phyloP scores from a whole-genome alignment of 805 yeast genomes.

The Cyberlindnera xylosilytica region DNA sequence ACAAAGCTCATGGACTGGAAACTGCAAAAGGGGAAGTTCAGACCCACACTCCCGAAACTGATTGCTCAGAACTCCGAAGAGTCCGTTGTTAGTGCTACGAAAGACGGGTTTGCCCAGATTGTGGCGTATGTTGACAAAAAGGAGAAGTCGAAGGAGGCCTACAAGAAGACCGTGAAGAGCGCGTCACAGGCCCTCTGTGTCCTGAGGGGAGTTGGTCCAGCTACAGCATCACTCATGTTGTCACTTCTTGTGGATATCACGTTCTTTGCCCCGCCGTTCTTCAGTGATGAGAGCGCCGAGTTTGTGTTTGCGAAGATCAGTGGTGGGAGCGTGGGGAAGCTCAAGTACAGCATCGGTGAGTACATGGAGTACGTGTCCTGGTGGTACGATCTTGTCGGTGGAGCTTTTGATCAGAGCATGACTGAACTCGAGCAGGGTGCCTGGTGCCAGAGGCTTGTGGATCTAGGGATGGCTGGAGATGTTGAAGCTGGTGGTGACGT shows the following conservation, averaged over 20 bases:
- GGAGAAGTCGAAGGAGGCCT: constrained; percentile 4
- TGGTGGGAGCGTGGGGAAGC: constrained; percentile 12
- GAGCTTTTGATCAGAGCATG: constrained; percentile 12
- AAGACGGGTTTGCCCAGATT: constrained; percentile 14
- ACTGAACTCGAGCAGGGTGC: constrained; percentile 23
- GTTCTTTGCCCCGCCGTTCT: constrained; percentile 25
- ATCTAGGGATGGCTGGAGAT: constrained; percentile 1
- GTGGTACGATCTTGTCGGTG: constrained; percentile 14
- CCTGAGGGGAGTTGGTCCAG: constrained; percentile 29
- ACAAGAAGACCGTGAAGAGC: constrained; percentile 11
- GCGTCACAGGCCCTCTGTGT: constrained; percentile 10
- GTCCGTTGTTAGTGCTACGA: constrained; percentile 10
- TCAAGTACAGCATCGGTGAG: constrained; percentile 23
- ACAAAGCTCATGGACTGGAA: constrained; percentile 27
- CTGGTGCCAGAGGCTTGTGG: constrained; percentile 20
- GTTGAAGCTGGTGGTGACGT: too few species aligned
- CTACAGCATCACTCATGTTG: constrained; percentile 26
- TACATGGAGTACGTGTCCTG: constrained; percentile 17
- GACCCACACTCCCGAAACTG: constrained; percentile 24
- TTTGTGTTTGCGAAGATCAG: constrained; percentile 11
- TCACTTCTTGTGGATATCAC: constrained; percentile 18
- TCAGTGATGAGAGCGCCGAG: constrained; percentile 26
- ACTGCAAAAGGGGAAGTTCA: constrained; percentile 27
- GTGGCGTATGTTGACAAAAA: not conserved
- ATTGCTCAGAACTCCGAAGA: constrained; percentile 21